Percentiles rank a stretch among this genome's conserved stretches.
Conservation (phyloP, 2,329 filamentous ascomycete species). For the Diaporthe helianthi region DNA sequence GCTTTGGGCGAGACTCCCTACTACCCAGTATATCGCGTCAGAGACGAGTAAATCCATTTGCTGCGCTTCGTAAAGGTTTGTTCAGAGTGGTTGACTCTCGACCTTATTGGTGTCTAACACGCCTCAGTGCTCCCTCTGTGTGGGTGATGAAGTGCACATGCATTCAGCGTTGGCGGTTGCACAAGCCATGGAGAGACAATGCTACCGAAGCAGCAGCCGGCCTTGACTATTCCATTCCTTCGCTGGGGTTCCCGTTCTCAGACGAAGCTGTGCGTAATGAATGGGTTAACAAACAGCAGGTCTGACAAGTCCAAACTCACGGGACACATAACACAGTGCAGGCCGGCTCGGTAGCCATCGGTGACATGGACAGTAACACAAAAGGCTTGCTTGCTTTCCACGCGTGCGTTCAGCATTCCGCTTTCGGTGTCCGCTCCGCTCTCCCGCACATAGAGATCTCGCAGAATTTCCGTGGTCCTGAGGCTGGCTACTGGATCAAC, state of each 20-base stretch:
- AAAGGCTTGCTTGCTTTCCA: neutral
- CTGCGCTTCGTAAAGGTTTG: neutral
- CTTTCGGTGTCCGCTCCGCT: neutral
- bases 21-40: neutral
- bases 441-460: neutral
- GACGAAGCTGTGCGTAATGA: neutral
- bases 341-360: neutral
- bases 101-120: neutral
- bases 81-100: neutral
- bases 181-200: neutral
- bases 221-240: neutral
- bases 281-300: neutral
- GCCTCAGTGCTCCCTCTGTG: slow-evolving; percentile 1
- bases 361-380: neutral
- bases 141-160: neutral
- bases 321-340: neutral
- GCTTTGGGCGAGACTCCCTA: neutral
- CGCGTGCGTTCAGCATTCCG: neutral
- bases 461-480: neutral
- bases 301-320: neutral
- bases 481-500: neutral
- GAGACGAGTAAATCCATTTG: slow-evolving; percentile 11
- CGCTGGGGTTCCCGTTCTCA: neutral
- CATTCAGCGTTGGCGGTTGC: neutral
- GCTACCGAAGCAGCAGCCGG: neutral